Conservation (phyloP, 2,329 filamentous ascomycete genomes). For the Fusarium austroafricanum region DNA sequence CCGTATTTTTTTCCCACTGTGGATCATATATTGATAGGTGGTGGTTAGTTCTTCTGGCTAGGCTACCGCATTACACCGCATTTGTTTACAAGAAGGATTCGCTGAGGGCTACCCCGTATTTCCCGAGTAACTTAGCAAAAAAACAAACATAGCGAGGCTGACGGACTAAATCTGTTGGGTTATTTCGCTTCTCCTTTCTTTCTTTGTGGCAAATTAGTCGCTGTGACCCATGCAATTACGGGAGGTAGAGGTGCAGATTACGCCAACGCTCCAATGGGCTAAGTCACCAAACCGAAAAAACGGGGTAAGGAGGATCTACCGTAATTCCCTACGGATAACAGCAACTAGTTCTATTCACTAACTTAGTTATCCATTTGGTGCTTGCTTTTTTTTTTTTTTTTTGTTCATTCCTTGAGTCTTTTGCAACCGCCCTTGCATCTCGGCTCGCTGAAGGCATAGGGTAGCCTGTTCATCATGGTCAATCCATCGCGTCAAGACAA, state of each 20-base stretch:
- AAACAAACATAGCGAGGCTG: not conserved
- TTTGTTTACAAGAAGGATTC: too few species aligned
- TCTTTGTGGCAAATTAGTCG: constrained; percentile 11
- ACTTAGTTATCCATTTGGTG: not conserved
- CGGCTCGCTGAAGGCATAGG: not conserved
- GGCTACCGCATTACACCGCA: not conserved
- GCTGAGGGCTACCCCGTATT: too few species aligned
- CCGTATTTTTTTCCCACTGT: not conserved
- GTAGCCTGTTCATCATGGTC: not conserved
- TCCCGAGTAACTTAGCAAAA: too few species aligned
- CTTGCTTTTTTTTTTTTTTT: too few species aligned
- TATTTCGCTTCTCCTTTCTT: constrained; percentile 26
- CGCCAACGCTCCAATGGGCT: constrained; percentile 4
- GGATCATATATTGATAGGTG: not conserved
- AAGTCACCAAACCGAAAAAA: not conserved
- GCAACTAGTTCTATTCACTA: not conserved
- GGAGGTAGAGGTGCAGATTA: not conserved
- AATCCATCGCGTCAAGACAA: rapidly evolving
- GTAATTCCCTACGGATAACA: constrained; percentile 1
- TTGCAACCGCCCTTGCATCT: not conserved
- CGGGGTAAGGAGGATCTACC: not conserved
- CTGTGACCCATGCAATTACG: constrained; percentile 4
- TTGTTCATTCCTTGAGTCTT: not conserved
- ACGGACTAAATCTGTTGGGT: not conserved
- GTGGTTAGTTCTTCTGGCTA: not conserved